Conservation (phyloP, 768 basidiomycete species). For the Suillus subaureus region DNA sequence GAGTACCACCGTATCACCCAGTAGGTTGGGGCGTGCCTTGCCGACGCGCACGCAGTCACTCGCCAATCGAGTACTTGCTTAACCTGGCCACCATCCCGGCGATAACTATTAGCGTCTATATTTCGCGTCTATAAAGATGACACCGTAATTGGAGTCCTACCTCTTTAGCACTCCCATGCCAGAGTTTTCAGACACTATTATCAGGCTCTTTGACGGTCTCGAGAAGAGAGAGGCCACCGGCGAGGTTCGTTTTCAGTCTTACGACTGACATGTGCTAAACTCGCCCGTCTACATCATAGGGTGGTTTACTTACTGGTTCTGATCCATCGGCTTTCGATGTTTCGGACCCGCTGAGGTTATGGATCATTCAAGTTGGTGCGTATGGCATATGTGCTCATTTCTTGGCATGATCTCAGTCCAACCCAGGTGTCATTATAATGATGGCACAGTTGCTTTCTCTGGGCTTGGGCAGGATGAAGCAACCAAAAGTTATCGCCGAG, state of each 20-base stretch:
- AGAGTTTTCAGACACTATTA: conserved; percentile 52
- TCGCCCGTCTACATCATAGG: conserved; percentile 41
- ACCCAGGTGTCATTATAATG: conserved; percentile 71
- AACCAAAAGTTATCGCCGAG: conserved; percentile 94
- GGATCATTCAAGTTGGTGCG: conserved; percentile 76
- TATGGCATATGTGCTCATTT: conserved; percentile 10
- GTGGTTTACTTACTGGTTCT: conserved; percentile 75
- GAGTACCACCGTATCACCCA: too few species aligned
- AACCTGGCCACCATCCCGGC: not conserved
- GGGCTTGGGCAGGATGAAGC: conserved; percentile 66
- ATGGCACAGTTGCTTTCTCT: conserved; percentile 77
- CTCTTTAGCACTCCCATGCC: conserved; percentile 30
- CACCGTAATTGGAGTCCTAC: conserved; percentile 15
- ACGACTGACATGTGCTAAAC: not conserved
- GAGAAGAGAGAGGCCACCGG: conserved; percentile 26
- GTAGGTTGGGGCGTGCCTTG: not conserved
- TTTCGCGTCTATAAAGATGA: not conserved
- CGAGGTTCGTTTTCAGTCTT: conserved; percentile 24
- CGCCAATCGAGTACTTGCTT: not conserved
- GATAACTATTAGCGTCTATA: not conserved
- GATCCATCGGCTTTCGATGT: conserved; percentile 68
- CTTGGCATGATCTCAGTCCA: conserved; percentile 8
- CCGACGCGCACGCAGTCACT: not conserved
- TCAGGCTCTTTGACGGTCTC: conserved; percentile 16
- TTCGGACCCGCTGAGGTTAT: conserved; percentile 71